Conservation (phyloP, 257 asterid genomes). For the Jaltomata sinuosa region DNA sequence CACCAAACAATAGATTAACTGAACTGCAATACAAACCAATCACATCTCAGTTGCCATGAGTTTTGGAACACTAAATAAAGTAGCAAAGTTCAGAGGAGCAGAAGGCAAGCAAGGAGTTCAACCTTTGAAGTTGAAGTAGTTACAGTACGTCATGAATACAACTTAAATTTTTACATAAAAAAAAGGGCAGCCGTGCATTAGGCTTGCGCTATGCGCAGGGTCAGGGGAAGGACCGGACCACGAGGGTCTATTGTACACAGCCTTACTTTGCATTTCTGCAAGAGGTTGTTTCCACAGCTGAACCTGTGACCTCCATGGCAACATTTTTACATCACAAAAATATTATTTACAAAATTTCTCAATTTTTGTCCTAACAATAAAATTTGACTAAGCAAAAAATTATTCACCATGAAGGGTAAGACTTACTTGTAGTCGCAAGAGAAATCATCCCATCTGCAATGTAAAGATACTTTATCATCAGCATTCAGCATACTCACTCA, state of each 20-base stretch:
- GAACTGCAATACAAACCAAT: not conserved
- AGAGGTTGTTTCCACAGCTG: too few relatives aligned
- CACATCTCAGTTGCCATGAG: not conserved
- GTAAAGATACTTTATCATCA: conserved; percentile 11
- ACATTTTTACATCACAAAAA: not conserved
- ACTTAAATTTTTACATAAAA: not conserved
- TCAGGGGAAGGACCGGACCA: too few relatives aligned
- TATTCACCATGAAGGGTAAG: not conserved
- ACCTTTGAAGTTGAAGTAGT: not conserved
- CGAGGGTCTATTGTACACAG: too few relatives aligned
- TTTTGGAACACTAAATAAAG: not conserved
- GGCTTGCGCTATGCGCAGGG: too few relatives aligned
- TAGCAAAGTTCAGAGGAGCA: not conserved
- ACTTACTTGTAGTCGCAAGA: conserved; percentile 70
- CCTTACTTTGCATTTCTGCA: too few relatives aligned
- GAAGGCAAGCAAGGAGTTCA: not conserved
- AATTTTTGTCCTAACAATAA: not conserved
- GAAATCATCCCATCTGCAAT: conserved; percentile 68
- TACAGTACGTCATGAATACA: not conserved
- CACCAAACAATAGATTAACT: not conserved
- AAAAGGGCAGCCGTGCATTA: too few relatives aligned
- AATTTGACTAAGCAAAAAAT: not conserved
- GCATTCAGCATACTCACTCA: too few relatives aligned
- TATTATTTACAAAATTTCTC: not conserved
- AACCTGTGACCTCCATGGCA: too few relatives aligned